phyloP scores from a whole-genome alignment of 2,329 filamentous ascomycete genomes.

The Neoarthrinium moseri region DNA sequence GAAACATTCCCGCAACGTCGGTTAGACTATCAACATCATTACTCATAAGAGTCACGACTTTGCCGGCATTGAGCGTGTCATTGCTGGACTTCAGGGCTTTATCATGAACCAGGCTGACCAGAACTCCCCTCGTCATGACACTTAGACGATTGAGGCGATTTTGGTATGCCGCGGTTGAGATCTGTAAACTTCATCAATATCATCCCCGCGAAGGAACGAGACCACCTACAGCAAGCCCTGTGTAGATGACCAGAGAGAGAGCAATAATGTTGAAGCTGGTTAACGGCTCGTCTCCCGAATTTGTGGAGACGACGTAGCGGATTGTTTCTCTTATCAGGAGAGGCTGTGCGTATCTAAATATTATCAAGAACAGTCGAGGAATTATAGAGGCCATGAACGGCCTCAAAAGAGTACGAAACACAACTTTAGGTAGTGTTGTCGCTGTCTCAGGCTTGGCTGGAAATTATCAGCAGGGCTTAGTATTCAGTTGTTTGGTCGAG shows the following conservation, averaged over 20 bases:
- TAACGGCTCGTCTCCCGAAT: neutral
- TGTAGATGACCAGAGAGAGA: neutral
- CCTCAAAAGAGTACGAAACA: conserved; percentile 26
- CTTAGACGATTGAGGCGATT: conserved; percentile 29
- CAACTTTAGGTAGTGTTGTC: conserved; percentile 25
- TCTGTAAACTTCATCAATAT: conserved; percentile 16
- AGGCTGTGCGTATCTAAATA: conserved; percentile 4
- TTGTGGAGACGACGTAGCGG: neutral
- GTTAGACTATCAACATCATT: conserved; percentile 37
- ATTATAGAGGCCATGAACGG: neutral
- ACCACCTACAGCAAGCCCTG: conserved; percentile 2
- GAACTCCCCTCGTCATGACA: conserved; percentile 31
- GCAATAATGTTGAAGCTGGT: conserved; percentile 2
- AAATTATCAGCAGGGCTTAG: too few species aligned
- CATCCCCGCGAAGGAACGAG: neutral
- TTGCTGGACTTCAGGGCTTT: conserved; percentile 24
- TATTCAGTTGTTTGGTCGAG: too few species aligned
- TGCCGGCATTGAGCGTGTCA: conserved; percentile 27
- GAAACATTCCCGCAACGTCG: conserved; percentile 32
- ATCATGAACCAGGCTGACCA: conserved; percentile 34
- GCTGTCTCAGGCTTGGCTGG: conserved; percentile 21
- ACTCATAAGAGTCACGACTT: conserved; percentile 36
- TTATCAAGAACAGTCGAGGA: conserved; percentile 1
- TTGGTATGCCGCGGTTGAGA: conserved; percentile 30
- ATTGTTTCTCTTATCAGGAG: neutral